A percentile compares a stretch with the other conserved stretches of the same genome.
Evolutionary conservation across 768 basidiomycete species (phyloP).

Genomic region (Myochromella boudieri): DNA sequence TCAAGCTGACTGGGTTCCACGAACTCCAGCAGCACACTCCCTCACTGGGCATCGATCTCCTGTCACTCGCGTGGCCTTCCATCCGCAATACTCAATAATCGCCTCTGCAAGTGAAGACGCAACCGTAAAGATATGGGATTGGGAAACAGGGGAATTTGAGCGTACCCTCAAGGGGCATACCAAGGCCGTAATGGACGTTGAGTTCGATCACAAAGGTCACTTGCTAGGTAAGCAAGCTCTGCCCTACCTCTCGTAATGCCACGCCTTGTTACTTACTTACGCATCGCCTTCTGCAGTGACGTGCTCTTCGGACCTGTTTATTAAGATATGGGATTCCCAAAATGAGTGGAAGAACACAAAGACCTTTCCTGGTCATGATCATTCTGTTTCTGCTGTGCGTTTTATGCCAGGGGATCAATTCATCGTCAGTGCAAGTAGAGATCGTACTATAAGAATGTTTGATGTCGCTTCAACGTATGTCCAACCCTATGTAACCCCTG

Average conservation of each 20-base stretch:
- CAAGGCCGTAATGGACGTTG: conserved; percentile 82
- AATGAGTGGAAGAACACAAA: conserved; percentile 90
- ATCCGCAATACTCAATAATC: conserved; percentile 79
- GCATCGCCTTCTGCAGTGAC: conserved; percentile 37
- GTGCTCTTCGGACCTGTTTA: conserved; percentile 82
- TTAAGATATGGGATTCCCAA: conserved; percentile 90
- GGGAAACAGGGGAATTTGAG: conserved; percentile 94
- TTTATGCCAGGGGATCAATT: conserved; percentile 85
- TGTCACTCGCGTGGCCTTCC: conserved; percentile 80
- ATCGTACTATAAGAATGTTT: conserved; percentile 83
- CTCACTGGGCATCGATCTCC: conserved; percentile 75
- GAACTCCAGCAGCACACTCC: conserved; percentile 78
- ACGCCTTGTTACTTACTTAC: not conserved
- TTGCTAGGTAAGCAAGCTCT: conserved; percentile 57
- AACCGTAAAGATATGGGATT: conserved; percentile 93
- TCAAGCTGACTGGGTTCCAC: conserved; percentile 85
- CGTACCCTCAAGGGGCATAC: conserved; percentile 91
- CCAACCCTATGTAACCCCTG: conserved; percentile 1
- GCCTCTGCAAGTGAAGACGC: conserved; percentile 89
- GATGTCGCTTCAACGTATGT: conserved; percentile 84
- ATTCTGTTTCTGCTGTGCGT: conserved; percentile 82
- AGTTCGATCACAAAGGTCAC: conserved; percentile 86
- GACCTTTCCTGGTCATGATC: conserved; percentile 88
- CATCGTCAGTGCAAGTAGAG: conserved; percentile 85
- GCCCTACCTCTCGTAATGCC: not conserved